Base-by-base conservation (phyloP, 345 rosid species). In the Stellera chamaejasme region DNA sequence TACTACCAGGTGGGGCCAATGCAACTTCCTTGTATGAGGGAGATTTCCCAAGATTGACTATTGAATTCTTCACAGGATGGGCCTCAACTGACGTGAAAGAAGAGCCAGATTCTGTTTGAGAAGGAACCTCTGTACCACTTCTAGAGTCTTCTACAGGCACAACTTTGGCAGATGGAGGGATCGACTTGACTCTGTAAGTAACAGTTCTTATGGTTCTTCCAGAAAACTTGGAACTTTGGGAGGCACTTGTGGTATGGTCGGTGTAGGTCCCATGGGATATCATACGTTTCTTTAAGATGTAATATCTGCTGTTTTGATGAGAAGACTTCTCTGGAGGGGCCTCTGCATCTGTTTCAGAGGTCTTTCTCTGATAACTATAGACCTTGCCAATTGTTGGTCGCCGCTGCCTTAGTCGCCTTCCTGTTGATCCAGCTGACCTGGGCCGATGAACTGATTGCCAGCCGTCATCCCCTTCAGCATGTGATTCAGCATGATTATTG, bases 21-120 rank as follows among this genome's bases (percentile, higher is more conserved):
- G 99, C 97, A 56, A 93, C 97, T 75, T 93, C 99, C 80, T 86
- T 93, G 77, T 93, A 93, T 53, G 99, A 93, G 66, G 86, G 96
- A 68, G 96, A 89, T 73, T 89, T 93, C 59, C 96, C 99, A 54
- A 81, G 84, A 72, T 82, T 74, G 43, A 73, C 71, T 47, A 73
- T 67, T 43, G 87, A 65, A 39, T 50, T 75, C 67, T 79, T 83
- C 48, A 62, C 14, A 26, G 66, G 72, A 65, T 56, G 65, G 48
- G 55, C 56, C 55, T 79, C 85, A 73, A 60, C 65, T 41, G 72
- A 69, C 54, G 64, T 54, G 43, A 79, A 62, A 63, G 62, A 63
- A 43, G 69, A 54, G 62, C 65, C 59, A 65, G 84, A 66, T 48
- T 80, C 83, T 48, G 53, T 53, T 9, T 74, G 52, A 69, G 85